phyloP scores from a whole-genome alignment of 73 alveolate genomes.

The Paramecium primaurelia region DNA sequence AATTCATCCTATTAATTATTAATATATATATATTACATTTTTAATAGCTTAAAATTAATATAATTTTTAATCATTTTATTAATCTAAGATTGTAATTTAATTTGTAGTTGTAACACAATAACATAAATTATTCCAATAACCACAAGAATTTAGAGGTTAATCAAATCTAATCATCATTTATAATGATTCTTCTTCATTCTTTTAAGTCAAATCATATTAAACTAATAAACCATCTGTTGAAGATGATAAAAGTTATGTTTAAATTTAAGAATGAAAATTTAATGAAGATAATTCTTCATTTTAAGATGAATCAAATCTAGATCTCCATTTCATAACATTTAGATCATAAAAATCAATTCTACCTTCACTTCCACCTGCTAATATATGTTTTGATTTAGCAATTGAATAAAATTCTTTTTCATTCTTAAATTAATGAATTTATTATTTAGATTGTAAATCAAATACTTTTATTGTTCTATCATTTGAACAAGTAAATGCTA shows the following conservation, averaged over 20 bases:
- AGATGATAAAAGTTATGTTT: conserved; percentile 43
- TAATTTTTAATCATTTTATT: neutral
- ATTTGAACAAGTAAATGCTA: conserved; percentile 7
- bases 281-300: conserved; percentile 43
- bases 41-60: neutral
- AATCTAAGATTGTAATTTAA: neutral
- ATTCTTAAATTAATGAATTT: neutral
- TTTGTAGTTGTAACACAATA: conserved; percentile 40
- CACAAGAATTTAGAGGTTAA: conserved; percentile 54
- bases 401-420: conserved; percentile 46
- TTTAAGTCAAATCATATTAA: conserved; percentile 32
- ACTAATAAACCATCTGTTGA: conserved; percentile 55
- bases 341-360: conserved; percentile 61
- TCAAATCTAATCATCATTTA: conserved; percentile 54
- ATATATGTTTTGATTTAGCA: conserved; percentile 58
- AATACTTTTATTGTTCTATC: conserved; percentile 17
- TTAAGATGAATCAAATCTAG: conserved; percentile 47
- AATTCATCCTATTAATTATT: neutral
- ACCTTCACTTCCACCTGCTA: conserved; percentile 57
- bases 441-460: neutral
- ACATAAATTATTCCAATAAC: conserved; percentile 29
- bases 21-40: neutral
- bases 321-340: conserved; percentile 55
- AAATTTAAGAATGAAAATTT: neutral
- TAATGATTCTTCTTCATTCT: conserved; percentile 55